Conservation (phyloP, 116 monocot genomes). For the Papilionanthe hybrid region DNA sequence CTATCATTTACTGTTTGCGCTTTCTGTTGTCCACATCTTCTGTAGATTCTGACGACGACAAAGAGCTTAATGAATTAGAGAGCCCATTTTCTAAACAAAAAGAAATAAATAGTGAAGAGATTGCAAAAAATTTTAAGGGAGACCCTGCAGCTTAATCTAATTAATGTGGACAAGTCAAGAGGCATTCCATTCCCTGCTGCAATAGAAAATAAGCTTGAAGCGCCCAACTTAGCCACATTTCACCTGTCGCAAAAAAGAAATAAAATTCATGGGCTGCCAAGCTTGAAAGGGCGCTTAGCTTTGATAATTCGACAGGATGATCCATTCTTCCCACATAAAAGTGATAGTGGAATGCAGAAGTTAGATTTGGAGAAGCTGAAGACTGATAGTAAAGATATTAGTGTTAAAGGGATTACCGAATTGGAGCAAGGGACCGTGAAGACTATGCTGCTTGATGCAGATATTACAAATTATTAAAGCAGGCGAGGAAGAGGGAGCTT, state of each 20-base stretch:
- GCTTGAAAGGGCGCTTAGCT: constrained; percentile 10
- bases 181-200: not conserved
- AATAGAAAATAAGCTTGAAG: not conserved
- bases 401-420: not conserved
- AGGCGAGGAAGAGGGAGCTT: too few relatives aligned
- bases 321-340: not conserved
- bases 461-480: not conserved
- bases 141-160: constrained; percentile 24
- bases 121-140: constrained; percentile 11
- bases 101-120: constrained; percentile 17
- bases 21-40: not conserved
- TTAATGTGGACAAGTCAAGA: not conserved
- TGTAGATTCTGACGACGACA: constrained; percentile 11
- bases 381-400: not conserved
- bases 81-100: constrained; percentile 21
- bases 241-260: not conserved
- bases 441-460: constrained; percentile 1
- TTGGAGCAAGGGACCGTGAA: constrained; percentile 2
- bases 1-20: not conserved
- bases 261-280: constrained; percentile 15
- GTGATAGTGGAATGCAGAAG: not conserved
- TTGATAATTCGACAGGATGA: constrained; percentile 8
- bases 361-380: not conserved
- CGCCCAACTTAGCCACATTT: constrained; percentile 2
- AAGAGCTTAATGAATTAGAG: constrained; percentile 14